Evolutionary conservation across 371 early-diverging fungal genomes (phyloP), one percentile per base, ranked within the genome.

Genomic region (Parasitella parasitica): DNA sequence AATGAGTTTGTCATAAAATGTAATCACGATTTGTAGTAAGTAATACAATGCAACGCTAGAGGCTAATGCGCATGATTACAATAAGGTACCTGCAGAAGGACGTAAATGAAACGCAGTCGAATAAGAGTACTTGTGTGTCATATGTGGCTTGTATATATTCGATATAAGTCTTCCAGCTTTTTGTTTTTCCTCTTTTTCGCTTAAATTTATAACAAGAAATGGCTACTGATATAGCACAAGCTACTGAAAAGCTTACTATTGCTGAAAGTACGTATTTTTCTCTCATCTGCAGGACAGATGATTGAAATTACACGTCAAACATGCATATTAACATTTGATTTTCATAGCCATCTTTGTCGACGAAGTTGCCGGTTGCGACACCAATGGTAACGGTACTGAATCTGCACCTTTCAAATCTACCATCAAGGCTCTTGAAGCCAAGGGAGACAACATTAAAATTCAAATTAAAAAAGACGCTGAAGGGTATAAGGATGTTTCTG

Each of bases 401-500:
- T 70, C 71, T 34, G 57, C 82, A 36, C 94, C 94, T 16, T 89
- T 85, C 75, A 84, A 90, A 67, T 78, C 94, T 2, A 77, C 89
- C 15, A 54, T 86, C 43, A 84, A 82, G 54, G 91, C 92, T 16
- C 71, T 93, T 36, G 84, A 85, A 73, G 66, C 57, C 37, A 72
- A 76, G 64, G 86, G 82, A 15, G 78, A 81, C 6, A 62, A 65
- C 27, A 77, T 78, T 61, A 85, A 83, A 61, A 77, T 91, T 53
- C 75, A 80, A 58, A 78, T 90, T 38, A 84, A 87, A 67, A 94
- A 94, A 75, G 82, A 85, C 43, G 84, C 76, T 15, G 87, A 81
- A 55, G 89, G 86, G 22, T 97, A 82, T 70, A 81, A 76, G 58
- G 86, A 88, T 56, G 89, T 94, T 63, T 91, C 95, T 18, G 91